Evolutionary conservation across 2,329 filamentous ascomycete genomes (phyloP).

Genomic region (Monosporascus sp.): DNA sequence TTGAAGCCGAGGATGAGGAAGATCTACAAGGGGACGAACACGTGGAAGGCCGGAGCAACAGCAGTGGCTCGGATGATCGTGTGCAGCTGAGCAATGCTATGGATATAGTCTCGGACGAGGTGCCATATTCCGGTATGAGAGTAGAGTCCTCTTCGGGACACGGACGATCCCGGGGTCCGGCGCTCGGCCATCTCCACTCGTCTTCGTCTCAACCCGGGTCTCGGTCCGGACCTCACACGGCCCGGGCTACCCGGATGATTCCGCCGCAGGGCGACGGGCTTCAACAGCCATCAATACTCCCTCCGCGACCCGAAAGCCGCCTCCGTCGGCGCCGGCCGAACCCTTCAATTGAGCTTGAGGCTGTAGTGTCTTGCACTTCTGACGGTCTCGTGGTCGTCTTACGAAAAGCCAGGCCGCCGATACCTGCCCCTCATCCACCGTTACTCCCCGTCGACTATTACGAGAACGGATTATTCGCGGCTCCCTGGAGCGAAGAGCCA

Average conservation of each 20-base stretch:
- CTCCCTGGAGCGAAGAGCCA: conserved; percentile 71
- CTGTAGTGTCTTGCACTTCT: conserved; percentile 86
- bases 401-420: conserved; percentile 64
- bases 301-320: conserved; percentile 4
- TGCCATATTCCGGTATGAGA: conserved; percentile 27
- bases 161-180: conserved; percentile 28
- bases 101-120: conserved; percentile 33
- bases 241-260: conserved; percentile 20
- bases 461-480: conserved; percentile 66
- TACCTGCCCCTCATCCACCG: conserved; percentile 53
- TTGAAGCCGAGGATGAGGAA: conserved; percentile 35
- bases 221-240: conserved; percentile 1
- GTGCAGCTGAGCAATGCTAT: conserved; percentile 38
- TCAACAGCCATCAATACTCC: conserved; percentile 4
- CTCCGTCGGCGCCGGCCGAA: conserved; percentile 23
- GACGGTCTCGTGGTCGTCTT: conserved; percentile 81
- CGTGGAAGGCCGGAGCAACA: conserved; percentile 32
- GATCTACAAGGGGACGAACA: conserved; percentile 42
- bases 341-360: conserved; percentile 67
- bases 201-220: neutral
- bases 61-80: conserved; percentile 38
- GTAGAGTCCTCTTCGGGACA: conserved; percentile 27
- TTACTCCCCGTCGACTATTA: conserved; percentile 37
- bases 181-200: conserved; percentile 1
- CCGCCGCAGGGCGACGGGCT: conserved; percentile 8